Evolutionary conservation across 2,329 filamentous ascomycete genomes (phyloP).

Genomic region (Aspergillus jensenii): DNA sequence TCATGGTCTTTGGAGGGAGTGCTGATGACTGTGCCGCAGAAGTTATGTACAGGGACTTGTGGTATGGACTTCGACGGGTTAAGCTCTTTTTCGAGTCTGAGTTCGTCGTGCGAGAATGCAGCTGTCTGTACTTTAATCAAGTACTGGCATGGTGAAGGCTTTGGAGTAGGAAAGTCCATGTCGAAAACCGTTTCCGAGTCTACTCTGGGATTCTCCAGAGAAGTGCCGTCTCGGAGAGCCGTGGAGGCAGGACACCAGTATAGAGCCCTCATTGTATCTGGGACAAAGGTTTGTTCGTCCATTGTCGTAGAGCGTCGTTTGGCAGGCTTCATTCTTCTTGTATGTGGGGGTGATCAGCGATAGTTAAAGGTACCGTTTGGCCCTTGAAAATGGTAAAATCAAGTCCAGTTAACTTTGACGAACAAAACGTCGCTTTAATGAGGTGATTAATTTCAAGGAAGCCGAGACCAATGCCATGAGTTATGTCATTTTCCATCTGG

Average conservation of each 20-base stretch:
- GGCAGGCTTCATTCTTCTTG: not conserved
- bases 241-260: slow-evolving; percentile 33
- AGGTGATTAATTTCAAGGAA: not conserved
- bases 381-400: not conserved
- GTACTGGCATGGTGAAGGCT: slow-evolving; percentile 37
- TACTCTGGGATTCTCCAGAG: slow-evolving; percentile 15
- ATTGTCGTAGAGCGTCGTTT: slow-evolving; percentile 30
- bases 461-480: not conserved
- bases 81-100: slow-evolving; percentile 26
- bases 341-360: not conserved
- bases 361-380: not conserved
- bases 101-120: slow-evolving; percentile 40
- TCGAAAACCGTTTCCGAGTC: slow-evolving; percentile 34
- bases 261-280: slow-evolving; percentile 39
- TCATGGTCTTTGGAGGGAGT: slow-evolving; percentile 33
- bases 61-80: slow-evolving; percentile 30
- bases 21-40: slow-evolving; percentile 40
- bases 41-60: slow-evolving; percentile 42
- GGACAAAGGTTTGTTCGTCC: slow-evolving; percentile 37
- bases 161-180: slow-evolving; percentile 37
- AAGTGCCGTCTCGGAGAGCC: slow-evolving; percentile 13
- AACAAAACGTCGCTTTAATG: not conserved
- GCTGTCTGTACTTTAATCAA: slow-evolving; percentile 42
- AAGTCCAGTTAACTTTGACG: not conserved
- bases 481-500: not conserved